Evolutionary conservation across 2,329 filamentous ascomycete species (phyloP), one percentile per base, ranked within the genome.

Genomic region (Fusarium sp.): DNA sequence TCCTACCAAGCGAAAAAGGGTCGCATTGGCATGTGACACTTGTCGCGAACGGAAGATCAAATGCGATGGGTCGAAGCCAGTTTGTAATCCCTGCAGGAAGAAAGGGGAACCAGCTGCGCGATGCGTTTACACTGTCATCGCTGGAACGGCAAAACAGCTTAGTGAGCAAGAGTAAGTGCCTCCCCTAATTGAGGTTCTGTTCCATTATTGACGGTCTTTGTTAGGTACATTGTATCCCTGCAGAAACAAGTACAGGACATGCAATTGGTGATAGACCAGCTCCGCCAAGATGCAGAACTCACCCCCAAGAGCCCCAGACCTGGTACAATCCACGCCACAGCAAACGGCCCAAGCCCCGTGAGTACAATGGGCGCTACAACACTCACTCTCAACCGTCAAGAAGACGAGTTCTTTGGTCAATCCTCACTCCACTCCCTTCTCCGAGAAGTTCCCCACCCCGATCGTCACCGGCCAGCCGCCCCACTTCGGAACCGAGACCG

Each of bases 281-380:
- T 66, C 6, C 63, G 18, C 10, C 61, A 38, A 38, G 61, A 66
- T 8, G 42, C 48, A 30, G 13, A 47, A n/a, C 6, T 20, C 30
- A 22, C 5, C 0, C 39, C 42, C 3, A 38, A 39, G 1, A 66
- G 61, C 15, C 63, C 63, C 12, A 55, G 42, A 6, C 32, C 44
- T 4, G 36, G 18, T 1, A 30, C 26, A 13, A 20, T 50, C 17
- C 55, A 36, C 8, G 11, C 22, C 6, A 24, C n/a, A 2, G 2
- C 32, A n/a, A 39, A 28, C 18, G 36, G 61, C 1, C 64, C 64
- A 8, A 67, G 65, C 10, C 65, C 65, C 14, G 45, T 67, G 11
- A 67, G 65, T 5, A 64, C 54, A 6, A 67, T 67, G 65, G 65
- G 65, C 17, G 65, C 65, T 3, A 66, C 65, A 6, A 60, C 52